Evolutionary conservation across 805 yeast species (phyloP).

Genomic region (Wickerhamomyces chaumierensis): DNA sequence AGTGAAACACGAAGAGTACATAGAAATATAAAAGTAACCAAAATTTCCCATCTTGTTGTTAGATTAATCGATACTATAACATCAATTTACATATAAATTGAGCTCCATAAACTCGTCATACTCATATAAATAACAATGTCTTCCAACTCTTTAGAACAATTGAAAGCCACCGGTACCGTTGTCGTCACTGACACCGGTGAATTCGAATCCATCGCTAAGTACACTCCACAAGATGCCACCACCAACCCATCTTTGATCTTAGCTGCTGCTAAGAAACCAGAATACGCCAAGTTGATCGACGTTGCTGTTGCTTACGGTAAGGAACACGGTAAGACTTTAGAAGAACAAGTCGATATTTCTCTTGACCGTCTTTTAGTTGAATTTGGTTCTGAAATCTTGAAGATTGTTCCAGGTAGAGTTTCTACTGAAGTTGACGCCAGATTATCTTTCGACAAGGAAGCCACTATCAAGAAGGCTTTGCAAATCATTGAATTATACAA

Average conservation of each 20-base stretch:
- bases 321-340: slow-evolving; percentile 41
- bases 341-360: slow-evolving; percentile 70
- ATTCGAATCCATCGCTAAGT: slow-evolving; percentile 93
- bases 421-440: slow-evolving; percentile 99
- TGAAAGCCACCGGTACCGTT: slow-evolving; percentile 89
- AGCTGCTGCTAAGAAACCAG: slow-evolving; percentile 88
- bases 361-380: slow-evolving; percentile 89
- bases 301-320: slow-evolving; percentile 82
- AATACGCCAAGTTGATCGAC: slow-evolving; percentile 83
- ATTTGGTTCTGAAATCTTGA: slow-evolving; percentile 87
- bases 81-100: not conserved
- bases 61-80: not conserved
- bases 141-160: slow-evolving; percentile 72
- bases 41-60: not conserved
- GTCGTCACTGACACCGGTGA: slow-evolving; percentile 99
- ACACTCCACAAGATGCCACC: slow-evolving; percentile 98
- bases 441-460: slow-evolving; percentile 90
- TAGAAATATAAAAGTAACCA: not conserved
- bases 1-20: not conserved
- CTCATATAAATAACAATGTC: slow-evolving; percentile 19
- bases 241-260: slow-evolving; percentile 96
- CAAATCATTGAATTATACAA: slow-evolving; percentile 83
- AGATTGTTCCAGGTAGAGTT: slow-evolving; percentile 97
- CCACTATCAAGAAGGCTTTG: slow-evolving; percentile 86
- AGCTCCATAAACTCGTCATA: not conserved